These are phyloP conservation scores for Klebsormidium nitens DNA, from an alignment of 139 green algal genomes.

Conservation along the genomic window DNA sequence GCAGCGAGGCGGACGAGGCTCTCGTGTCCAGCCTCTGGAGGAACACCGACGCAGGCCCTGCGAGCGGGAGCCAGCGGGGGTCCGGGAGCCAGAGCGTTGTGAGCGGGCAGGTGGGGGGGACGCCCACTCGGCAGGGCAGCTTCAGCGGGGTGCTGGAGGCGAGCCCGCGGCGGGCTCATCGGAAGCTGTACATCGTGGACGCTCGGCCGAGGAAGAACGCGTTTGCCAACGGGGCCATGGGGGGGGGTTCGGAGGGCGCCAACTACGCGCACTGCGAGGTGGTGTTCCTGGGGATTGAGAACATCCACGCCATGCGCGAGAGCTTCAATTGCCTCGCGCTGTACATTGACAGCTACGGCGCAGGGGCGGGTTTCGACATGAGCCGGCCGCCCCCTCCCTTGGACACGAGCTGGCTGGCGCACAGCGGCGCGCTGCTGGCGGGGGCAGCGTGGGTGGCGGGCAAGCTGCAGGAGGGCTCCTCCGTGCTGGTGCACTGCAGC, in stretches of 20 bases:
- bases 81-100: too few relatives aligned
- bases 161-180: background rate
- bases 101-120: too few relatives aligned
- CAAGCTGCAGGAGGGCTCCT: constrained; percentile 14
- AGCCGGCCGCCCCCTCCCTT: background rate
- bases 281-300: constrained; percentile 33
- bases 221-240: constrained; percentile 28
- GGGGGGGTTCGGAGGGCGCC: constrained; percentile 18
- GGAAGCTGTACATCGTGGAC: constrained; percentile 28
- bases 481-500: constrained; percentile 36
- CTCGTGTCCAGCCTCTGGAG: too few relatives aligned
- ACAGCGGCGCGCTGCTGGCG: constrained; percentile 21
- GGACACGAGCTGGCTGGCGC: constrained; percentile 30
- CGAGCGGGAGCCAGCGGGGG: too few relatives aligned
- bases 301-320: constrained; percentile 30
- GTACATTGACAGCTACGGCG: constrained; percentile 27
- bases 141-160: constrained; percentile 22
- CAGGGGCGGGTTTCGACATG: background rate
- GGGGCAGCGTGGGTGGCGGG: constrained; percentile 28
- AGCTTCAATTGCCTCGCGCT: constrained; percentile 15
- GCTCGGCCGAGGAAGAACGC: constrained; percentile 33
- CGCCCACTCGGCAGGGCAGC: too few relatives aligned
- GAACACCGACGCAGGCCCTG: too few relatives aligned
- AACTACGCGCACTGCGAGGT: constrained; percentile 24
- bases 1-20: constrained; percentile 27